These are phyloP conservation scores for Heritiera littoralis DNA, from an alignment of 345 rosid species.

Conservation along the genomic window DNA sequence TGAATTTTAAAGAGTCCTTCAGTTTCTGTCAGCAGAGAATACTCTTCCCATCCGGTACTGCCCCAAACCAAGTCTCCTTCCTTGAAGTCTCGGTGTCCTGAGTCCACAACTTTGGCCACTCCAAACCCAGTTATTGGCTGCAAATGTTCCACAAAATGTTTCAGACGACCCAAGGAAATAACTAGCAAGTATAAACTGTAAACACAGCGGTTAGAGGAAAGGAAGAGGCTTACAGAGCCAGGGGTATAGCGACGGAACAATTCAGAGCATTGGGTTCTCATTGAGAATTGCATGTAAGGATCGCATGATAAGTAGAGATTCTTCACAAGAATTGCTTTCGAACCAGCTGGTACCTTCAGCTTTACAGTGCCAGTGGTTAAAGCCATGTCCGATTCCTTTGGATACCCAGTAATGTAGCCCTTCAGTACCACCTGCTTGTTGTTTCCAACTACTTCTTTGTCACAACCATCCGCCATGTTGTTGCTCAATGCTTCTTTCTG, in stretches of 20 bases:
- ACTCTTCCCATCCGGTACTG: conserved; percentile 63
- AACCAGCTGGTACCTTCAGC: conserved; percentile 29
- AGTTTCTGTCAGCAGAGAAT: conserved; percentile 42
- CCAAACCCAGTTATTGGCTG: conserved; percentile 59
- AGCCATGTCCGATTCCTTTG: conserved; percentile 46
- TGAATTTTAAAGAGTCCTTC: conserved; percentile 44
- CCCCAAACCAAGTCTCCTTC: conserved; percentile 69
- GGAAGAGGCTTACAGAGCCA: conserved; percentile 36
- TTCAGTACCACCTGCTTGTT: conserved; percentile 53
- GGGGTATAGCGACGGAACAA: conserved; percentile 27
- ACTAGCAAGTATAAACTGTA: not conserved
- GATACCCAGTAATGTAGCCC: conserved; percentile 42
- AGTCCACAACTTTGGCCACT: conserved; percentile 60
- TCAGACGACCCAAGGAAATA: not conserved
- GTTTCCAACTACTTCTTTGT: conserved; percentile 17
- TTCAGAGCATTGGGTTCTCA: conserved; percentile 29
- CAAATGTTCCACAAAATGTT: not conserved
- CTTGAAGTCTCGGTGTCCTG: conserved; percentile 51
- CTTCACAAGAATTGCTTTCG: conserved; percentile 44
- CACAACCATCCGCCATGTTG: conserved; percentile 27
- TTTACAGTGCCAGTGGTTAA: conserved; percentile 27
- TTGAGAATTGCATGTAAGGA: conserved; percentile 45
- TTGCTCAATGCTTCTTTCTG: not conserved
- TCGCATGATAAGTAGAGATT: conserved; percentile 65
- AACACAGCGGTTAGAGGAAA: not conserved